Conservation (phyloP, 129 eudicot species). For the Calendula officinalis region DNA sequence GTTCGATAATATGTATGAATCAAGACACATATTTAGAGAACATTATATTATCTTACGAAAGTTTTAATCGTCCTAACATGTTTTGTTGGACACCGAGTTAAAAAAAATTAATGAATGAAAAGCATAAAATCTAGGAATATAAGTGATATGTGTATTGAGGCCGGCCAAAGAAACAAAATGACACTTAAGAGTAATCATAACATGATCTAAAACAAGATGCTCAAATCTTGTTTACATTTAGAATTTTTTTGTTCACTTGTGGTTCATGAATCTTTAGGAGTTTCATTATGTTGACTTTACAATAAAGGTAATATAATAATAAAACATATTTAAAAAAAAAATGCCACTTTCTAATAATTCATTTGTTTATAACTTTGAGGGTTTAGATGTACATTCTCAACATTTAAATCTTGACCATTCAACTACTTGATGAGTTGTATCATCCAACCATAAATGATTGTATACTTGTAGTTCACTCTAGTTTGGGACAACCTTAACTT, state of each 20-base stretch:
- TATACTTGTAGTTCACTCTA: not conserved
- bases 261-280: slow-evolving; percentile 34
- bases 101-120: no score
- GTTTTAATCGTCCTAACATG: no score
- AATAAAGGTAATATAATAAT: slow-evolving; percentile 4
- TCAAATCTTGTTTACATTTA: slow-evolving; percentile 26
- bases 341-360: slow-evolving; percentile 34
- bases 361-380: slow-evolving; percentile 16
- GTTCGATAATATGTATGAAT: no score
- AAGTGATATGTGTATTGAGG: slow-evolving; percentile 21
- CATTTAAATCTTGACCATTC: slow-evolving; percentile 28
- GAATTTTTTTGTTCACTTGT: not conserved
- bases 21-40: no score
- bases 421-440: slow-evolving; percentile 31
- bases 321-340: slow-evolving; percentile 13
- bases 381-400: slow-evolving; percentile 21
- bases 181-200: slow-evolving; percentile 19
- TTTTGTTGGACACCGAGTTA: no score
- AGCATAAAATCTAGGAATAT: not conserved
- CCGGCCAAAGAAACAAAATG: slow-evolving; percentile 33
- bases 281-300: slow-evolving; percentile 28
- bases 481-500: slow-evolving; percentile 17
- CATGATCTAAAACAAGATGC: slow-evolving; percentile 34
- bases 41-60: no score
- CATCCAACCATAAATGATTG: slow-evolving; percentile 5